Evolutionary conservation across 371 early-diverging fungal genomes (phyloP).

Genomic region (Umbelopsis sp.): DNA sequence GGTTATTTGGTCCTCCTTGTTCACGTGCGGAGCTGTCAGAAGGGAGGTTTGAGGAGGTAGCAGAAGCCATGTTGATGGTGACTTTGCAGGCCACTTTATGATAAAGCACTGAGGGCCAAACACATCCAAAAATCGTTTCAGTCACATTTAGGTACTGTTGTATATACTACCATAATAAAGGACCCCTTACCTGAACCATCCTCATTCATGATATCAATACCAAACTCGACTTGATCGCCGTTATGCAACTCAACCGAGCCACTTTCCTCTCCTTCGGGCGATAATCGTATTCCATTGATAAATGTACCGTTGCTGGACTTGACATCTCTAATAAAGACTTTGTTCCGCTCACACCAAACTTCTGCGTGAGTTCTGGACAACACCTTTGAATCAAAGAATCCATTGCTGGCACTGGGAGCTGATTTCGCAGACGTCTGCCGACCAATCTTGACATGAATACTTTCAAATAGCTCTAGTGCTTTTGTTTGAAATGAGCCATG

Average conservation of each 20-base stretch:
- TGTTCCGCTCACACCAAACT: slow-evolving; percentile 71
- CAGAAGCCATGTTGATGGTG: slow-evolving; percentile 33
- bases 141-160: too few relatives aligned
- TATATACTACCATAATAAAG: too few relatives aligned
- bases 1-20: neutral
- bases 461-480: slow-evolving; percentile 63
- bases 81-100: slow-evolving; percentile 72
- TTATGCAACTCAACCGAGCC: slow-evolving; percentile 62
- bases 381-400: slow-evolving; percentile 89
- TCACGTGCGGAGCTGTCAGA: slow-evolving; percentile 17
- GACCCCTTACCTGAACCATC: slow-evolving; percentile 40
- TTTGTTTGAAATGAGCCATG: slow-evolving; percentile 68
- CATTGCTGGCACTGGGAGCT: slow-evolving; percentile 69
- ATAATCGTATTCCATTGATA: slow-evolving; percentile 76
- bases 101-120: slow-evolving; percentile 55
- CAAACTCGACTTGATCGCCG: slow-evolving; percentile 82
- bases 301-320: slow-evolving; percentile 90
- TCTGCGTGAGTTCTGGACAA: slow-evolving; percentile 85
- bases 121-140: slow-evolving; percentile 10
- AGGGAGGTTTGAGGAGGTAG: slow-evolving; percentile 19
- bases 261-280: slow-evolving; percentile 70
- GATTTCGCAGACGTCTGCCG: slow-evolving; percentile 73
- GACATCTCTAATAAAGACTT: slow-evolving; percentile 78
- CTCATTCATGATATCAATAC: slow-evolving; percentile 83
- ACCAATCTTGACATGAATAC: slow-evolving; percentile 68